Evolutionary conservation across 169 alveolate genomes (phyloP), one percentile per base, ranked within the genome.

Genomic region (Cryptosporidium sp.): DNA sequence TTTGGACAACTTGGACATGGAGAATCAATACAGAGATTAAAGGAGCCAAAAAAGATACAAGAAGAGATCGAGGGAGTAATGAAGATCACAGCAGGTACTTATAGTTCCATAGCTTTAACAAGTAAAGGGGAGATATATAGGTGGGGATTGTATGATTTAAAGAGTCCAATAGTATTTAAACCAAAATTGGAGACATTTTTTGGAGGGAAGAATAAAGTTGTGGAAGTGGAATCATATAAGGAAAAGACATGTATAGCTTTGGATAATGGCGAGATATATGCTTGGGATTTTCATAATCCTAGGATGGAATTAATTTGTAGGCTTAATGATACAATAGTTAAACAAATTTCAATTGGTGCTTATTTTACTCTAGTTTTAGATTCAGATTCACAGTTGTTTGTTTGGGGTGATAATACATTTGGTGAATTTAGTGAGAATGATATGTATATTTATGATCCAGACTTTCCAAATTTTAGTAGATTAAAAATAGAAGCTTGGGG

Each of bases 1-100:
- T 80, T 80, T 80, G 89, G 89, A 0, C 89, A 80, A 37, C 70
- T 80, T 18, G 89, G 89, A 5, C 75, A 62, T 62, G 89, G 89
- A 7, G 89, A 80, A 18, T 44, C 65, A 6, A 62, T 80, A 26
- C 56, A 62, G 35, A 62, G 42, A 18, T 26, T 65, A 29, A 80
- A 80, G 4, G 89, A 80, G 35, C 89, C 89, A 23, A 80, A 16
- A 37, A 62, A 35, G 52, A 80, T 80, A 80, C 52, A 67, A 80
- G 31, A 26, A 62, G 14, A 23, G 0, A 26, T 80, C 1, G 37
- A 39, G 5, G 65, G 65, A 35, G 21, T 80, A 42, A 39, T 5
- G 9, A 80, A 80, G 70, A 65, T 80, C 62, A 29, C 75, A 12
- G 14, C 69, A 7, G 89, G 89, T 16, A 80, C 65, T 16, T 80